Percentiles rank a stretch among this genome's conserved stretches.
phyloP scores from a whole-genome alignment of 148 eudicot species.

The Rhododendron ovatum region DNA sequence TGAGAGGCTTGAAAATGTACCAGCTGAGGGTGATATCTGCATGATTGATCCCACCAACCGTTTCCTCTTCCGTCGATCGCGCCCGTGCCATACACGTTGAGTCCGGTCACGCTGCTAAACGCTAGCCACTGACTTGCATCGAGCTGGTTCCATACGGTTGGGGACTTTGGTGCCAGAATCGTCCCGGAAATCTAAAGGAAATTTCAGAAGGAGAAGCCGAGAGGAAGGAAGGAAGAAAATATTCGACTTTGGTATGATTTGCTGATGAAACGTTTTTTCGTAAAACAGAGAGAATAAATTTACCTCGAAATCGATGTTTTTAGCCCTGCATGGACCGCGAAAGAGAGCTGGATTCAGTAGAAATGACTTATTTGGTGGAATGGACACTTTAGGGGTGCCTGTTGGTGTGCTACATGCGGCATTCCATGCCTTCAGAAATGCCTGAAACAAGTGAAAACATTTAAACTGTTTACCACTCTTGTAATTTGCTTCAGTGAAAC shows the following conservation, averaged over 20 bases:
- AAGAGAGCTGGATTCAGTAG: constrained; percentile 43
- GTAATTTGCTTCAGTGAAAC: background rate
- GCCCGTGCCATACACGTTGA: constrained; percentile 43
- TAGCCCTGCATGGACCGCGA: constrained; percentile 52
- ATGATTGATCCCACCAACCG: constrained; percentile 79
- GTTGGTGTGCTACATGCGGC: constrained; percentile 33
- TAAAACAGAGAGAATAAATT: background rate
- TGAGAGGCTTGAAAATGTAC: constrained; percentile 18
- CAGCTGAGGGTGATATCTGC: constrained; percentile 51
- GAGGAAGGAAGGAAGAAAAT: background rate
- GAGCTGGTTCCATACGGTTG: constrained; percentile 37
- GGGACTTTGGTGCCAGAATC: constrained; percentile 45
- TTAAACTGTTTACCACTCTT: background rate
- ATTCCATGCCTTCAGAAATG: constrained; percentile 55
- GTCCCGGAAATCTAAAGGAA: constrained; percentile 40
- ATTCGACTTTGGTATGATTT: background rate
- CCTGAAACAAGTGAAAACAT: constrained; percentile 23
- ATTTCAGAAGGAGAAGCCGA: background rate
- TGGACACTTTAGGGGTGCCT: constrained; percentile 22
- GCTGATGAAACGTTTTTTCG: background rate
- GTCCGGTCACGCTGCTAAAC: constrained; percentile 35
- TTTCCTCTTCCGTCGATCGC: constrained; percentile 46
- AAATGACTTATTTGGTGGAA: constrained; percentile 38
- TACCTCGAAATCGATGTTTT: constrained; percentile 42
- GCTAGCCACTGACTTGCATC: constrained; percentile 56